A percentile compares a stretch with the other conserved stretches of the same genome.
These are phyloP conservation scores for Xanthoceras sorbifolium DNA, from an alignment of 345 rosid species.

Conservation along the genomic window DNA sequence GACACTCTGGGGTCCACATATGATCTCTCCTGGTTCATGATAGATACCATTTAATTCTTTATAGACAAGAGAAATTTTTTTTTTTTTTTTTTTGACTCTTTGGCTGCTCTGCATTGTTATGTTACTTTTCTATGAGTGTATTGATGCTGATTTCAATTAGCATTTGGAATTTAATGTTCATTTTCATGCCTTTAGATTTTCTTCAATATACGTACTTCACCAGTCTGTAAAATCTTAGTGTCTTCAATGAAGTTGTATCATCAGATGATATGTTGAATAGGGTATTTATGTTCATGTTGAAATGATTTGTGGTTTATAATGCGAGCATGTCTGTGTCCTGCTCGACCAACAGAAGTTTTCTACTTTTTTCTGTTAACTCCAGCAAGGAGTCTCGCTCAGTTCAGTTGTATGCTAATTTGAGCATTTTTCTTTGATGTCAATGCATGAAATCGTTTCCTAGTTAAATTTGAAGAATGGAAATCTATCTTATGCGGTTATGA, in stretches of 20 bases:
- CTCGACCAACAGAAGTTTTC: not conserved
- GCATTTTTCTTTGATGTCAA: too few species aligned
- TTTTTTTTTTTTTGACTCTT: not conserved
- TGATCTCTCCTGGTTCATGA: not conserved
- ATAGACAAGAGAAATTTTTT: too few species aligned
- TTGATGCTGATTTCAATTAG: not conserved
- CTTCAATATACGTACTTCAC: not conserved
- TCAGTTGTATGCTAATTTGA: not conserved
- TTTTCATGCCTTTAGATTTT: not conserved
- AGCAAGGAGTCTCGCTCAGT: too few species aligned
- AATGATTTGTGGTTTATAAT: not conserved
- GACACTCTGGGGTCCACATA: too few species aligned
- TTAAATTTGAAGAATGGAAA: too few species aligned
- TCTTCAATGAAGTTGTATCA: not conserved
- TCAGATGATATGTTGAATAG: not conserved
- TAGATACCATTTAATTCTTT: too few species aligned
- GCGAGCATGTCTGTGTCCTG: not conserved
- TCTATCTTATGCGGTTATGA: too few species aligned
- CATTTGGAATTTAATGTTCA: not conserved
- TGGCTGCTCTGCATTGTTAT: too few species aligned
- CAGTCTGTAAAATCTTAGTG: too few species aligned
- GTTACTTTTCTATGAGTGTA: not conserved
- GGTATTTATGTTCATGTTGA: not conserved
- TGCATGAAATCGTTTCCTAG: too few species aligned
- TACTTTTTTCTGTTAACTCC: too few species aligned